Conservation (phyloP, 164 flowering plant genomes). For the Aristolochia californica region DNA sequence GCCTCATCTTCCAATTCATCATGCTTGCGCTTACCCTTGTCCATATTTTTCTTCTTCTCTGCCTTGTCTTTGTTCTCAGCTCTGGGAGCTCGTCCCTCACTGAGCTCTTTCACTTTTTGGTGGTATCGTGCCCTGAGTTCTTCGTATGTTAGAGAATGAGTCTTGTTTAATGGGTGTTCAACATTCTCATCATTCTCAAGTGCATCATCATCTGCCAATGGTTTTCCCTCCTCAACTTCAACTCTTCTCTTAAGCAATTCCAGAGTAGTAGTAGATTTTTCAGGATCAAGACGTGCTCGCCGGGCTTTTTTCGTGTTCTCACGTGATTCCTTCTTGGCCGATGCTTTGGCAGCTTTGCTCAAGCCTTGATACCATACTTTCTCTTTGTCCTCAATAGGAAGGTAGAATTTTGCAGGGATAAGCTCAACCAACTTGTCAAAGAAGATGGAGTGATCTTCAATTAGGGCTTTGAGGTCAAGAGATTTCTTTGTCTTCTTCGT, state of each 20-base stretch:
- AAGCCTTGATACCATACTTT: constrained; percentile 76
- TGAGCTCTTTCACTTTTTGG: constrained; percentile 38
- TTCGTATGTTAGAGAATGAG: constrained; percentile 38
- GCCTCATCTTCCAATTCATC: constrained; percentile 21
- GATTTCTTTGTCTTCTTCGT: constrained; percentile 6
- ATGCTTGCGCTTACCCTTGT: constrained; percentile 40
- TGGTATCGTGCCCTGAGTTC: constrained; percentile 51
- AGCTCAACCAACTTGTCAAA: constrained; percentile 64
- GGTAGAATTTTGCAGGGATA: constrained; percentile 69
- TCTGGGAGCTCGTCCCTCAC: constrained; percentile 25
- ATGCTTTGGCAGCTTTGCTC: constrained; percentile 52
- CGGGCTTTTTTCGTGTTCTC: constrained; percentile 73
- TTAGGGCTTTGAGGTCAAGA: constrained; percentile 33
- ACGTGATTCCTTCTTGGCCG: constrained; percentile 46
- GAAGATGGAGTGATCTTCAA: constrained; percentile 37
- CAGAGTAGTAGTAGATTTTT: constrained; percentile 45
- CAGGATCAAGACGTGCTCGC: constrained; percentile 73
- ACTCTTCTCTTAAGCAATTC: constrained; percentile 48
- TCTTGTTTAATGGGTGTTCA: neutral
- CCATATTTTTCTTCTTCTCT: constrained; percentile 14
- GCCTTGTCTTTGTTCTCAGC: constrained; percentile 3
- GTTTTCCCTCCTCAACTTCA: constrained; percentile 28
- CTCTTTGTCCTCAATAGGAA: constrained; percentile 39
- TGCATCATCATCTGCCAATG: neutral
- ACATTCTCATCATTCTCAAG: constrained; percentile 4